Conservation (phyloP, 2,329 filamentous ascomycete genomes). For the Aureobasidium mangrovei region DNA sequence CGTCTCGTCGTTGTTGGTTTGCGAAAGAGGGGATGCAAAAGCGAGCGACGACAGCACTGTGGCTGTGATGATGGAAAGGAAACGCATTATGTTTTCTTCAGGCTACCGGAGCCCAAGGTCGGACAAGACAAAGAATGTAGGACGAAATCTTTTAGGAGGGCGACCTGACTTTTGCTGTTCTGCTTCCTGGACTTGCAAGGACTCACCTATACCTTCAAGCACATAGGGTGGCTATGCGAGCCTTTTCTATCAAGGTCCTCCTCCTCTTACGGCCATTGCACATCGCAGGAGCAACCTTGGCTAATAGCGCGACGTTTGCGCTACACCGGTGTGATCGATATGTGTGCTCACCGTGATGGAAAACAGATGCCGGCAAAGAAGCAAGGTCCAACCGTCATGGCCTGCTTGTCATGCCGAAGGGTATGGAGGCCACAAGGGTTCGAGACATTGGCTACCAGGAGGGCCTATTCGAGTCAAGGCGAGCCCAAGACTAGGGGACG, state of each 20-base stretch:
- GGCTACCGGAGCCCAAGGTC: conserved; percentile 7
- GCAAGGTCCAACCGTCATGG: background rate
- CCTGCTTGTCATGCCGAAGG: background rate
- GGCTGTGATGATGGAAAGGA: conserved; percentile 2
- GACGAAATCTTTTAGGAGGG: background rate
- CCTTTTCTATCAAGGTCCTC: conserved; percentile 2
- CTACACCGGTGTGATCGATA: background rate
- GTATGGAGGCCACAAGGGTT: background rate
- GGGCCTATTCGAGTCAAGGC: background rate
- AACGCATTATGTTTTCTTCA: conserved; percentile 3
- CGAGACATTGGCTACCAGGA: background rate
- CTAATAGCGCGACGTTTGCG: conserved; percentile 6
- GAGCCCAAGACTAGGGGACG: background rate
- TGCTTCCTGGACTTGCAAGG: background rate
- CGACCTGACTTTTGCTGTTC: background rate
- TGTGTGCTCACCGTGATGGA: background rate
- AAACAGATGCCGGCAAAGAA: background rate
- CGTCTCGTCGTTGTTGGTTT: background rate
- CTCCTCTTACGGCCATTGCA: background rate
- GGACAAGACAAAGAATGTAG: background rate
- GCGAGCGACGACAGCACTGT: background rate
- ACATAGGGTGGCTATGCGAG: background rate
- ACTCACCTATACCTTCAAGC: background rate
- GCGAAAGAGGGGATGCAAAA: conserved; percentile 2
- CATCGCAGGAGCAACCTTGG: background rate